Base-by-base conservation (phyloP, 2,329 filamentous ascomycete genomes). In the Dendryphion nanum region DNA sequence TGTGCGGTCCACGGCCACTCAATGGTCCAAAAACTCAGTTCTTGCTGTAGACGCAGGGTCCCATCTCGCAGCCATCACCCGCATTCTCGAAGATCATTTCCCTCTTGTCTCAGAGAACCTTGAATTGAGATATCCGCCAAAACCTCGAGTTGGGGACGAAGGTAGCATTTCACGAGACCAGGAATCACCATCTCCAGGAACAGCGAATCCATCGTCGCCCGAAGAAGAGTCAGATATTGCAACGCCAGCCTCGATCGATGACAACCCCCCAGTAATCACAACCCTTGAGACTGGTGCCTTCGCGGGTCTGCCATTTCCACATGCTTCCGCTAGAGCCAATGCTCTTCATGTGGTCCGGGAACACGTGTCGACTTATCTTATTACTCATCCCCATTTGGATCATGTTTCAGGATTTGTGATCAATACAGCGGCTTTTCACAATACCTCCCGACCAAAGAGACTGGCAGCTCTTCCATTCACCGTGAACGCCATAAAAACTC, bases 381-480 rank as follows among this genome's bases (percentile, higher is more conserved):
- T 98, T 55, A 98, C 91, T 0, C 93, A 98, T 64, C 88, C 93
- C n/a, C 93, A 98, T 67, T 77, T 98, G 1, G 93, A 98, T 58
- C 93, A 98, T 65, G 82, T 97, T 16, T 83, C 87, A 15, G 93
- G 86, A 8, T 87, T 97, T 51, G 87, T 93, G 20, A 84, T 97
- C 63, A 97, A 97, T 64, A 96, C 91, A 0, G 90, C 93, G 4
- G 84, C 86, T 3, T 79, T 94, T 15, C 84, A 88, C 19, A 86
- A 86, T 19, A 80, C 85, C 2, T 81, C 83, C 18, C 73, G 76
- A 20, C 88, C 89, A 0, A 98, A 97, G 67, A 81, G 85, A 17
- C 73, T 98, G 12, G 89, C 91, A 1, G 91, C 86, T 0, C 71
- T 97, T 4, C 89, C 90, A 0, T 84, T 82, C 18, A 95, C 91